Base-by-base conservation (phyloP, 2,329 filamentous ascomycete genomes). In the Aspergillus neoniger region DNA sequence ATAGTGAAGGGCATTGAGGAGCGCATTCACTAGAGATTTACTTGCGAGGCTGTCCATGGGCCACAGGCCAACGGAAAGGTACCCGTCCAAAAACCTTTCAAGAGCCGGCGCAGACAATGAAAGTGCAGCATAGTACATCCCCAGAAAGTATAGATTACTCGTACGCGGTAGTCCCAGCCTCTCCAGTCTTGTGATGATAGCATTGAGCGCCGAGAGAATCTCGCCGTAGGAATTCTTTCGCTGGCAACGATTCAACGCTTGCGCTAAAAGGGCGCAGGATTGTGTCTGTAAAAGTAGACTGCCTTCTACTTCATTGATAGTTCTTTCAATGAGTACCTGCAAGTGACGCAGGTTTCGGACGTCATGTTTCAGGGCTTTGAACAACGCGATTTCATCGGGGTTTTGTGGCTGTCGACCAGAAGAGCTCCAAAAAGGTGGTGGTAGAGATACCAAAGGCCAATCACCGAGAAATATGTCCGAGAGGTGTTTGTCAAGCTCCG, bases 71-170 rank as follows among this genome's bases (percentile, higher is more conserved):
- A 56, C n/a, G 19, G 43, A 10, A 28, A 59, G 55, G 50, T 69
- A 71, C 14, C 55, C 57, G 14, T 61, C 21, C 38, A 76, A 32
- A 57, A 75, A 72, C 17, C 67, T 60, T 23, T 65, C 60, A 5
- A 79, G 60, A 39, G 72, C 70, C 5, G 67, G 53, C n/a, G 65
- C 48, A 7, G 70, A 74, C 38, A 75, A 68, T 32, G 65, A 63
- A n/a, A 70, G 63, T 17, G 66, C 69, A 15, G 76, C 71, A 63
- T 73, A 74, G 21, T 61, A 62, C 56, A 78, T 72, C 0, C 72
- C 73, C 36, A 73, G 44, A 39, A 65, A 38, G 54, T 62, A 67
- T 6, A 71, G 23, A 2, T 58, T 15, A 14, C 50, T 43, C 2
- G 53, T 59, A 5, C 70, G 32, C 12, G 44, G 43, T 2, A 65